Conservation (phyloP, 176 grass and related monocot genomes). For the Aegilops bicornis region DNA sequence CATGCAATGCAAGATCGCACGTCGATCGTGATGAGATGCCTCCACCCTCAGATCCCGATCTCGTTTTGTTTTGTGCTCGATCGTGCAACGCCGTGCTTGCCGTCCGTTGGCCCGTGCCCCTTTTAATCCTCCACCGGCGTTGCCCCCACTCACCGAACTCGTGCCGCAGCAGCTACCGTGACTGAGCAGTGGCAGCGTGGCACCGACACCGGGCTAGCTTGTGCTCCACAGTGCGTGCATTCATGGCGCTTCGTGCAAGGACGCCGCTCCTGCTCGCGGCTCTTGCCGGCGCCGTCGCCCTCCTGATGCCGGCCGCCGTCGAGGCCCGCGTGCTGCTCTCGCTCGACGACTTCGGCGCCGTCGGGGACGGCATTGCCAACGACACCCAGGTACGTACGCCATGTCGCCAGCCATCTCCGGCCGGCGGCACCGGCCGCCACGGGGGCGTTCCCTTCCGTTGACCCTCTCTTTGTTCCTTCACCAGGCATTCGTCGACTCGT, state of each 20-base stretch:
- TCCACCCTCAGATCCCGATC: not conserved
- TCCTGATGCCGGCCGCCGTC: not conserved
- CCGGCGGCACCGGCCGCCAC: too few species aligned
- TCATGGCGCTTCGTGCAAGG: not conserved
- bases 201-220: not conserved
- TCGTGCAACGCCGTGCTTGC: not conserved
- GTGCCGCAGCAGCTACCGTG: not conserved
- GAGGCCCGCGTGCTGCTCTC: constrained; percentile 40
- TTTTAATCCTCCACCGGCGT: too few species aligned
- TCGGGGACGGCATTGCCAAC: constrained; percentile 54
- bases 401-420: not conserved
- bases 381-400: constrained; percentile 47
- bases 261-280: constrained; percentile 27
- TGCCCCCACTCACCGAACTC: not conserved
- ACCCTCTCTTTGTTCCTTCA: not conserved
- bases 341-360: constrained; percentile 67
- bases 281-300: not conserved
- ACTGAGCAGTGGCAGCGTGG: not conserved
- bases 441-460: too few species aligned
- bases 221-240: not conserved
- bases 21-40: not conserved
- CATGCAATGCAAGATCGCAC: too few species aligned
- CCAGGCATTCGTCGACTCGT: constrained; percentile 56
- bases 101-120: not conserved
- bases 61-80: not conserved